Base-by-base conservation (phyloP, 164 flowering plant genomes). In the Echeveria elegans region DNA sequence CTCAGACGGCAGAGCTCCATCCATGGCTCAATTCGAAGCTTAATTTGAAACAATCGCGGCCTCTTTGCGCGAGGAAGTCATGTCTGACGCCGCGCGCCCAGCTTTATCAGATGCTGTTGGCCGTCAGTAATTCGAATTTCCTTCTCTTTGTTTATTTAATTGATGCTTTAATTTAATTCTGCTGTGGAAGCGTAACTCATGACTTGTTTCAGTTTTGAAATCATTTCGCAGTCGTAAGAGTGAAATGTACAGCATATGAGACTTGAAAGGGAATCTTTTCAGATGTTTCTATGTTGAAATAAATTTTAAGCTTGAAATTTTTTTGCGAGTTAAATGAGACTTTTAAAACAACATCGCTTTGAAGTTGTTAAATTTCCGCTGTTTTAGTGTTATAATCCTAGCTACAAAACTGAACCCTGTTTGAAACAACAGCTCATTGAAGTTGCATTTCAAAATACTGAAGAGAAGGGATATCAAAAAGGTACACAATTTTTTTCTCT, bases 401-500 rank as follows among this genome's bases (percentile, higher is more conserved):
- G 89, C 31, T 85, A 87, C 63, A 92, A 90, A n/a, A n/a, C n/a
- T n/a, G n/a, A n/a, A n/a, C n/a, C n/a, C n/a, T n/a, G n/a, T 77
- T 74, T 90, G 87, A 86, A 80, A 85, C 97, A 93, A 65, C 90
- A 90, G 74, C 77, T 93, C 30, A 90, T 87, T n/a, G 73, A 93
- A 87, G 66, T 86, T 90, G 65, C 98, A 93, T 76, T 41, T 84
- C 31, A 90, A 90, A 77, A 83, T 93, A 56, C 73, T 90, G 70
- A 93, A 83, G 80, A 84, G 87, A 73, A 80, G 73, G 73, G 91
- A 82, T 41, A 88, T 77, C 77, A 78, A 74, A 75, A 81, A 82
- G 86, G 88, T 83, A 75, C 37, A 5, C 18, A n/a, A 31, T 4
- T 40, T 68, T 52, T 30, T 43, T 43, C n/a, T n/a, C n/a, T 43